Evolutionary conservation across 306 rosid species (phyloP), one percentile per base, ranked within the genome.

Genomic region (Alnus glutinosa): DNA sequence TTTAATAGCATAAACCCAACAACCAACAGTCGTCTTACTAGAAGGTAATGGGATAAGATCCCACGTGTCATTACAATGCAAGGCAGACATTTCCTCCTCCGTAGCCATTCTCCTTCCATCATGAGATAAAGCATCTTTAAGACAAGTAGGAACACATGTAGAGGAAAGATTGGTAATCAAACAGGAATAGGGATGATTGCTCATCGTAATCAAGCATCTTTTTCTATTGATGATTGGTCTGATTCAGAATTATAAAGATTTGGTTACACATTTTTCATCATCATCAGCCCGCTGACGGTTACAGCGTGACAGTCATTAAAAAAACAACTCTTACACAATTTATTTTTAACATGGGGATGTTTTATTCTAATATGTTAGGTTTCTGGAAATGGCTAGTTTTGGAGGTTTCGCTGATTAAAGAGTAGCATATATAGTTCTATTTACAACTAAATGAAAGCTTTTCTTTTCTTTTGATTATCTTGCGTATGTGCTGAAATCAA

Each of bases 401-500:
- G 30, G 72, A 39, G 19, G 37, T 15, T 30, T 44, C 8, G 0
- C 72, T 39, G 14, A 68, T 37, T 74, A 16, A 23, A 9, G 9
- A 57, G 63, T 71, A 72, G 54, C 71, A 77, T 59, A 18, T 58
- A 2, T 75, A 36, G 64, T 76, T 75, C 32, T 81, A 42, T 67
- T 5, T 77, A 19, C 54, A 5, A 15, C 50, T 47, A 19, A 75
- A 42, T 13, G 50, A 57, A 34, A 69, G 18, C 46, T 42, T 44
- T 15, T 9, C 13, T 81, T 55, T 28, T 58, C 59, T 36, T 54
- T 28, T 71, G 46, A 13, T 81, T 77, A 58, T 76, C 51, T 70
- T 44, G 34, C 50, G 9, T 16, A 48, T 37, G 68, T 37, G 79
- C 61, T 52, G 69, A 61, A 59, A 4, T 32, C 39, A 64, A 15